Conservation (phyloP, 768 basidiomycete genomes). For the Tubosaeta sp. region DNA sequence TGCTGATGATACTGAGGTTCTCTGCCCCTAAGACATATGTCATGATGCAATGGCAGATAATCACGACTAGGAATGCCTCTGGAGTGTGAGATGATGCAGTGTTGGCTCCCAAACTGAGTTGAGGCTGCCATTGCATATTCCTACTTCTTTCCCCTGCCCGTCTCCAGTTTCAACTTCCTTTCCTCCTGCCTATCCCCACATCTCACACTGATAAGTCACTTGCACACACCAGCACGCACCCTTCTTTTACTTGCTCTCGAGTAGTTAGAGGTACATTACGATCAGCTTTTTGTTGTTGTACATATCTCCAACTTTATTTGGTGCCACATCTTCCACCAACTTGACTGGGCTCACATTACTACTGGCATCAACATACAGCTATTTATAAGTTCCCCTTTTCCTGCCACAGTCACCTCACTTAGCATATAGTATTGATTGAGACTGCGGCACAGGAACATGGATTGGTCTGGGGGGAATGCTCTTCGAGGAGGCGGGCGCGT, state of each 20-base stretch:
- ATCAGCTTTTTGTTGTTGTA: neutral
- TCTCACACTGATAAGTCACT: neutral
- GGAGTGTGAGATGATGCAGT: neutral
- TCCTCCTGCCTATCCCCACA: no score
- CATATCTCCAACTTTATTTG: neutral
- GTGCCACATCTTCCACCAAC: neutral
- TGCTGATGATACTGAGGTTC: neutral
- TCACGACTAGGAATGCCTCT: neutral
- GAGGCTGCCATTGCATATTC: neutral
- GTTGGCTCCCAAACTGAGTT: neutral
- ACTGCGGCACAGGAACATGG: no score
- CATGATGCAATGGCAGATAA: neutral
- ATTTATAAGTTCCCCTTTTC: neutral
- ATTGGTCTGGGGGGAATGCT: no score
- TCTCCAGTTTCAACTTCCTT: no score
- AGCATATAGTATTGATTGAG: no score
- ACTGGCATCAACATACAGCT: neutral
- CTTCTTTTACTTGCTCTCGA: neutral
- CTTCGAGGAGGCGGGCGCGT: no score
- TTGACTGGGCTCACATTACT: neutral
- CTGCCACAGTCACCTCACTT: neutral
- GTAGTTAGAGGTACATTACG: conserved; percentile 8
- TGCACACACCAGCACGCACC: neutral
- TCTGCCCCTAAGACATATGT: neutral
- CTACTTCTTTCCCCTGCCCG: neutral